Conservation (phyloP, 129 eudicot genomes). For the carrot (Daucus carota) region DH1_v3.0 NC_030389.2:41926501-41927000, state of each 20-base stretch:
- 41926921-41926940: constrained; percentile 66
- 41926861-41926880: constrained; percentile 61
- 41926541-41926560: neutral
- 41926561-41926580: neutral
- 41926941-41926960: constrained; percentile 78
- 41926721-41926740: neutral
- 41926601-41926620: neutral
- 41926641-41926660: too few species aligned
- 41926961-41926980: constrained; percentile 78
- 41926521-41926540: neutral
- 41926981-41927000: constrained; percentile 53
- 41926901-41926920: constrained; percentile 82
- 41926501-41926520: neutral
- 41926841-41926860: constrained; percentile 63
- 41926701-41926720: neutral
- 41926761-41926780: neutral
- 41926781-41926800: neutral
- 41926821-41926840: constrained; percentile 75
- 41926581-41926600: neutral
- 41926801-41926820: constrained; percentile 68
- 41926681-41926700: neutral
- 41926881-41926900: constrained; percentile 65
- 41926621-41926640: too few species aligned
- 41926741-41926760: neutral
- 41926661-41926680: neutral